Percentiles rank a stretch among this genome's conserved stretches.
These are phyloP conservation scores for Trametes villosa DNA, from an alignment of 768 basidiomycete species.

Conservation along the genomic window DNA sequence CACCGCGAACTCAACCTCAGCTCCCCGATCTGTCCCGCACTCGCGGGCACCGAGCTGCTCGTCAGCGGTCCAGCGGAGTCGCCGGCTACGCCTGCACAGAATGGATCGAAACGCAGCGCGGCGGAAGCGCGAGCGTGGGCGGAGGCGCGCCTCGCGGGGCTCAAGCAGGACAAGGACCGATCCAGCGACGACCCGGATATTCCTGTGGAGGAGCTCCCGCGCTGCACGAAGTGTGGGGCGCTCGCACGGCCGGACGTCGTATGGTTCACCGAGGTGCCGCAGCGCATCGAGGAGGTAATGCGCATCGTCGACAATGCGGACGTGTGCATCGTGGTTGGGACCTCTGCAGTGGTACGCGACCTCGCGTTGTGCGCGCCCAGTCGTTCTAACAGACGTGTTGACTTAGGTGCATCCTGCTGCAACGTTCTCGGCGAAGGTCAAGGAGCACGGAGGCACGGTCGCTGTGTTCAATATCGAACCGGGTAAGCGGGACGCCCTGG, in stretches of 20 bases:
- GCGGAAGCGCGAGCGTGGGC: conserved; percentile 12
- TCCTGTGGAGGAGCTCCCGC: conserved; percentile 34
- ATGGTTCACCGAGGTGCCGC: conserved; percentile 44
- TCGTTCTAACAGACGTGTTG: neutral
- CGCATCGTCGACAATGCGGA: conserved; percentile 34
- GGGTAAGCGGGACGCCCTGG: conserved; percentile 39
- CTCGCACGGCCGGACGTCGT: conserved; percentile 42
- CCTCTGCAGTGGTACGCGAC: conserved; percentile 40
- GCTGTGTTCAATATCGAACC: conserved; percentile 42
- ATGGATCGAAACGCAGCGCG: conserved; percentile 3
- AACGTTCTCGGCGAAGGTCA: conserved; percentile 28
- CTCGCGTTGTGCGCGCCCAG: too few species aligned
- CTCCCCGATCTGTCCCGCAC: conserved; percentile 23
- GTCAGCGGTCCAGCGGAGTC: conserved; percentile 37
- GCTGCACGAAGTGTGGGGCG: conserved; percentile 36
- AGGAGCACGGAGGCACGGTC: conserved; percentile 37
- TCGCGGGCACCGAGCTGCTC: conserved; percentile 23
- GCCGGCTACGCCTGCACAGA: neutral
- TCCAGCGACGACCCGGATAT: conserved; percentile 23
- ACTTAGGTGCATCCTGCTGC: conserved; percentile 41
- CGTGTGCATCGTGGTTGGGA: conserved; percentile 42
- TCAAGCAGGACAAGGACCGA: neutral
- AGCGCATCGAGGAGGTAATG: conserved; percentile 33
- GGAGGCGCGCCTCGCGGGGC: conserved; percentile 3
- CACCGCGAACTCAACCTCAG: conserved; percentile 43